Base-by-base conservation (phyloP, 495 filamentous ascomycete genomes). In the Echria macrotheca region DNA sequence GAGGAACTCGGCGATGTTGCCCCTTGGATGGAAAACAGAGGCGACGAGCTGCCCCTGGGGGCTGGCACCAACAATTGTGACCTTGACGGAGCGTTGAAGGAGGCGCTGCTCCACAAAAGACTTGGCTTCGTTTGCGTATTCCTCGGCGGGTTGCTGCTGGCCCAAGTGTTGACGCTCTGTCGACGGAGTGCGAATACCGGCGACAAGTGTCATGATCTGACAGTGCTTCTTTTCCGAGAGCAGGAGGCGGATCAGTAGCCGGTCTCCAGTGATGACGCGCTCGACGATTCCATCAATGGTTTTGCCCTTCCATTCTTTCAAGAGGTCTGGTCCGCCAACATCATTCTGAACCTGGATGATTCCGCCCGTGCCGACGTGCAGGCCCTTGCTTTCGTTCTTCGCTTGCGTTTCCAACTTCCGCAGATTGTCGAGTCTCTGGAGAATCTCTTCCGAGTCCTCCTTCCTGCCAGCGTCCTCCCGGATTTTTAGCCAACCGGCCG, bases 391-490 rank as follows among this genome's bases (percentile, higher is more conserved):
- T 58, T 86, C 85, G 39, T 69, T 72, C 67, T 80, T 87, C 25
- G 93, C 93, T 53, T 85, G 78, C n/a, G 78, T 72, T 66, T 99
- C 90, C n/a, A 90, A 68, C 7, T 69, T 73, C 42, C 83, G 80
- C 35, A 99, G 77, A 47, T 82, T 82, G 50, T 93, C 86, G 21
- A 97, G 68, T 47, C 83, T 74, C 39, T 77, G 71, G 36, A 80
- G 58, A 10, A 82, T 74, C 37, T 90, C 85, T 37, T 91, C 85
- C 0, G 84, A 78, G 22, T 96, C 86, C 41, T 95, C 89, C 54
- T 87, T 89, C 32, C 84, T 78, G 49, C 89, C 89, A 19, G 90
- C 87, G 69, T 97, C 93, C 49, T 99, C 91, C 41, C 94, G 79
- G 29, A 99, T 72, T 61, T 89, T 94, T 47, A 86, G 73, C 87